Percentiles rank a stretch among this genome's conserved stretches.
These are phyloP conservation scores for Haplographium delicatum DNA, from an alignment of 495 filamentous ascomycete genomes.

Conservation along the genomic window DNA sequence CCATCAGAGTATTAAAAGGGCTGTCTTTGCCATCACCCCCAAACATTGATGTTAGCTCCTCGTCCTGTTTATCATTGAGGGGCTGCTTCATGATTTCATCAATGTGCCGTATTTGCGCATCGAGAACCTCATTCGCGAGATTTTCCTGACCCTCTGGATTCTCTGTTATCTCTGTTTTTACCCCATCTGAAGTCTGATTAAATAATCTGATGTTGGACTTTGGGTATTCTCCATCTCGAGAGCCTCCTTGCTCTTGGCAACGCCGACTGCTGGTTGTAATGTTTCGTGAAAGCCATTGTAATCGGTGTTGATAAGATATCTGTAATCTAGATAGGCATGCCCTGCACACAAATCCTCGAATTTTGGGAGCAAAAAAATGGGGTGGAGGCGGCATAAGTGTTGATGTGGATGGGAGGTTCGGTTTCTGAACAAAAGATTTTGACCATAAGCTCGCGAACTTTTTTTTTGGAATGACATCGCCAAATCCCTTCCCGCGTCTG, in stretches of 20 bases:
- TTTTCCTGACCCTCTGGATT: too few relatives aligned
- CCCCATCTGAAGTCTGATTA: constrained; percentile 19
- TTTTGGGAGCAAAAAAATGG: constrained; percentile 25
- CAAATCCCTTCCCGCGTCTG: constrained; percentile 1
- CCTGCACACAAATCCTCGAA: constrained; percentile 32
- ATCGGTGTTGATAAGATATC: constrained; percentile 4
- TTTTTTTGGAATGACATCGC: constrained; percentile 13
- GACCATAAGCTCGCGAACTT: constrained; percentile 4
- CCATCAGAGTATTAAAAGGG: not conserved
- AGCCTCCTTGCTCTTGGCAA: not conserved
- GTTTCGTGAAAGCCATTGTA: constrained; percentile 13
- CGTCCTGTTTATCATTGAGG: too few relatives aligned
- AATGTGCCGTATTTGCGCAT: too few relatives aligned
- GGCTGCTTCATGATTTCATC: too few relatives aligned
- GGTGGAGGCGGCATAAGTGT: constrained; percentile 33
- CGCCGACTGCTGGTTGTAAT: not conserved
- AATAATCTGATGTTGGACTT: constrained; percentile 8
- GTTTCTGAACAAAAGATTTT: not conserved
- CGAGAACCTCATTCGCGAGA: too few relatives aligned
- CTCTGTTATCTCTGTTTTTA: constrained; percentile 8
- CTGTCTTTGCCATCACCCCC: not conserved
- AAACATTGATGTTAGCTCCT: too few relatives aligned
- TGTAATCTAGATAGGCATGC: constrained; percentile 31
- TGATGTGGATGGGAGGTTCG: not conserved
- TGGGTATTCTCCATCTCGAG: not conserved